Evolutionary conservation across 1,284 basidiomycete species (phyloP).

Genomic region (Malassezia cuniculi): DNA sequence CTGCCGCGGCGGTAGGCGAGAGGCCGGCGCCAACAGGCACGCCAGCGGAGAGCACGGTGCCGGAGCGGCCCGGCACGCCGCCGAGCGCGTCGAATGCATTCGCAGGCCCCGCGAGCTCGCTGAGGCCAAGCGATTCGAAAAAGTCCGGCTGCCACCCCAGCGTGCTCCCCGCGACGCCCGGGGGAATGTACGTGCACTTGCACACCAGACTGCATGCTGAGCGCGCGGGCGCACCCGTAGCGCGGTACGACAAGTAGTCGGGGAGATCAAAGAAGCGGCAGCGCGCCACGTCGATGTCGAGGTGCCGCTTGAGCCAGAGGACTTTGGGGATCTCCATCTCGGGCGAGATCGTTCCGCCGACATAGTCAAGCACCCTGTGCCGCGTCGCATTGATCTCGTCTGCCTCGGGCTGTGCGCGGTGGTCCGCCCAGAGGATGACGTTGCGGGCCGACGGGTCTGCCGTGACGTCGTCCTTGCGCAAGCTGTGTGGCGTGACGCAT

Average conservation of each 20-base stretch:
- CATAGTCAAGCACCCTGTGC: constrained; percentile 77
- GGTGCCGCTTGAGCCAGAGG: constrained; percentile 84
- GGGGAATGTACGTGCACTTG: constrained; percentile 90
- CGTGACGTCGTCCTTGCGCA: constrained; percentile 23
- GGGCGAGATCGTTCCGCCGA: constrained; percentile 81
- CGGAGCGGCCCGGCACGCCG: constrained; percentile 53
- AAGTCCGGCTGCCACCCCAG: constrained; percentile 42
- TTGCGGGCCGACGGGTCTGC: constrained; percentile 17
- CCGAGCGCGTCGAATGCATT: constrained; percentile 61
- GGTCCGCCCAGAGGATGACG: constrained; percentile 52
- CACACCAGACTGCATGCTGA: constrained; percentile 88
- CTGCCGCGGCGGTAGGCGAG: constrained; percentile 62
- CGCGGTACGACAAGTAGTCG: constrained; percentile 86
- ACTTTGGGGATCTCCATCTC: constrained; percentile 59
- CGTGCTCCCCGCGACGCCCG: constrained; percentile 46
- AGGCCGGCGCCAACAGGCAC: constrained; percentile 77
- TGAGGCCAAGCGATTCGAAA: constrained; percentile 40
- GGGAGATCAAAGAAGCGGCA: constrained; percentile 95
- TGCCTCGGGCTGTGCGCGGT: constrained; percentile 83
- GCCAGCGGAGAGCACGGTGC: constrained; percentile 71
- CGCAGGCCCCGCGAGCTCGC: constrained; percentile 49
- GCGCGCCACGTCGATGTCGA: constrained; percentile 56
- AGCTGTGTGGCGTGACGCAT: constrained; percentile 60
- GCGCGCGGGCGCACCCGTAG: constrained; percentile 64
- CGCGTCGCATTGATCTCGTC: constrained; percentile 73